Evolutionary conservation across 768 basidiomycete genomes (phyloP).

Genomic region (Saitozyma sp.): DNA sequence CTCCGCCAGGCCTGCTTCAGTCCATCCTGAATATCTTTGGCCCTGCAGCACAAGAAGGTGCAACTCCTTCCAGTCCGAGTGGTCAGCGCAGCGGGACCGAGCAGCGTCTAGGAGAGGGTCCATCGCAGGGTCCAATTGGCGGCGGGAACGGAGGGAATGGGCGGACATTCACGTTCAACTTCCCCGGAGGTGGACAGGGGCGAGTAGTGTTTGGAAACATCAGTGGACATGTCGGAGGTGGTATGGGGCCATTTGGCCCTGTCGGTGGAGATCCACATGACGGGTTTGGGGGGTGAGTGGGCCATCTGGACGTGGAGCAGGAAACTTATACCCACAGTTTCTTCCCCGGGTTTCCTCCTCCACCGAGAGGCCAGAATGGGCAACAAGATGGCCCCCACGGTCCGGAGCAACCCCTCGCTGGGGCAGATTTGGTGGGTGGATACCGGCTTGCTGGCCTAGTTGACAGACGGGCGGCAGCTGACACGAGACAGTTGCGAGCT

Average conservation of each 20-base stretch:
- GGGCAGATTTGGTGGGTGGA: slow-evolving; percentile 17
- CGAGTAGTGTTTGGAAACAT: slow-evolving; percentile 32
- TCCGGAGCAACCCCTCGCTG: slow-evolving; percentile 3
- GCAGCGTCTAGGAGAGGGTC: not conserved
- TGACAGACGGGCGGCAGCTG: not conserved
- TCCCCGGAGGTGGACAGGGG: slow-evolving; percentile 40
- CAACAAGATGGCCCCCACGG: not conserved
- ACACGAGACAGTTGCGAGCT: slow-evolving; percentile 20
- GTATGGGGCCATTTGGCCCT: slow-evolving; percentile 13
- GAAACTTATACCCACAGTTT: slow-evolving; percentile 12
- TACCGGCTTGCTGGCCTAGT: not conserved
- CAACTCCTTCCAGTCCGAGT: not conserved
- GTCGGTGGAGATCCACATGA: not conserved
- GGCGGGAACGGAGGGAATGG: slow-evolving; percentile 7
- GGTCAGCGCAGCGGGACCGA: not conserved
- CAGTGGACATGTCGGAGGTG: slow-evolving; percentile 7
- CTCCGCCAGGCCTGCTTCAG: slow-evolving; percentile 18
- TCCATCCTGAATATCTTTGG: slow-evolving; percentile 24
- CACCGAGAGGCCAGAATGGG: not conserved
- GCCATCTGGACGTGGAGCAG: not conserved
- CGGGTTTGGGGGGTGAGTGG: not conserved
- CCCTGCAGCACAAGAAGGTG: slow-evolving; percentile 12
- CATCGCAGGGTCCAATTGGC: not conserved
- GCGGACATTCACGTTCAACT: slow-evolving; percentile 35
- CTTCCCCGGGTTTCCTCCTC: slow-evolving; percentile 12